Conservation (phyloP, 805 yeast genomes). For the Teunomyces stri region DNA sequence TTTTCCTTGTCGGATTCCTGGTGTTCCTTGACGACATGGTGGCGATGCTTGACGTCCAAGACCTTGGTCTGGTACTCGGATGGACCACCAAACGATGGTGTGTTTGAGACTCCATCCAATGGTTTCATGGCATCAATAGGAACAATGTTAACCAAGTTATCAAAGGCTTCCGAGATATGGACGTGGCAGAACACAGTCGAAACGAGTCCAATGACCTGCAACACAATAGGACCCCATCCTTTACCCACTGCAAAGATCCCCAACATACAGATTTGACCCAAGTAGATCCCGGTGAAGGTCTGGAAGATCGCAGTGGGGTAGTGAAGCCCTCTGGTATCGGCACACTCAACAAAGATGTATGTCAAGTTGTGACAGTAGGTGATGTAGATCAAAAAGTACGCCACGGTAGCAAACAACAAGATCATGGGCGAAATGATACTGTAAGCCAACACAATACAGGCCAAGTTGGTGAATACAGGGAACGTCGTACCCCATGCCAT, state of each 20-base stretch:
- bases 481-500: slow-evolving; percentile 73
- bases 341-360: slow-evolving; percentile 63
- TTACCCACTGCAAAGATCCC: slow-evolving; percentile 88
- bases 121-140: slow-evolving; percentile 78
- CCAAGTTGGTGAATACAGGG: slow-evolving; percentile 73
- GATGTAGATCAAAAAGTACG: slow-evolving; percentile 69
- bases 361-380: slow-evolving; percentile 77
- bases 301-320: slow-evolving; percentile 90
- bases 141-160: slow-evolving; percentile 51
- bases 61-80: slow-evolving; percentile 36
- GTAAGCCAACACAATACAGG: slow-evolving; percentile 65
- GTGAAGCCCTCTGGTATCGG: slow-evolving; percentile 77
- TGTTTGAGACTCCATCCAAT: slow-evolving; percentile 63
- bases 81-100: slow-evolving; percentile 50
- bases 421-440: slow-evolving; percentile 81
- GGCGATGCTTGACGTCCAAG: slow-evolving; percentile 17
- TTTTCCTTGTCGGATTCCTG: slow-evolving; percentile 15
- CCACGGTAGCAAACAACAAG: slow-evolving; percentile 65
- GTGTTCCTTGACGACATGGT: slow-evolving; percentile 4
- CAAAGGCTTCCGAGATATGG: slow-evolving; percentile 64
- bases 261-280: slow-evolving; percentile 81
- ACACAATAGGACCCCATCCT: slow-evolving; percentile 91
- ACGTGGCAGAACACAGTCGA: slow-evolving; percentile 69
- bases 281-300: slow-evolving; percentile 80
- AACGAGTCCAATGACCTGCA: slow-evolving; percentile 64